phyloP scores from a whole-genome alignment of 371 early-diverging fungal species.

The Cokeromyces recurvatus region DNA sequence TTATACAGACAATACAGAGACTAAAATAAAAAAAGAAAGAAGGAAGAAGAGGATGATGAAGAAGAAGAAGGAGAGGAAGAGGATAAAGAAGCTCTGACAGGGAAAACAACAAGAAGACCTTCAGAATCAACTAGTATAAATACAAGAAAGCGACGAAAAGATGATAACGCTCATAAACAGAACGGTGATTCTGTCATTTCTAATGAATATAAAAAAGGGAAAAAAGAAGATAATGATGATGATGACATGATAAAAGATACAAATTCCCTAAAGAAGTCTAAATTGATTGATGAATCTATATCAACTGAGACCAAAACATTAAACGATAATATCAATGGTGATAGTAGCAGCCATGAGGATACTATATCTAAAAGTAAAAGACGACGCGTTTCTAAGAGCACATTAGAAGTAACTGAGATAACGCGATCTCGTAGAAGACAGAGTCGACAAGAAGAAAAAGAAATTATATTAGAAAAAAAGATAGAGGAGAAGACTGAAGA shows the following conservation, averaged over 20 bases:
- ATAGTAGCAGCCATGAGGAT: neutral
- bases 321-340: neutral
- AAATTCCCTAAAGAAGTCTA: slow-evolving; percentile 20
- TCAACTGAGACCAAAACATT: neutral
- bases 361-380: neutral
- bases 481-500: neutral
- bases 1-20: too few species aligned
- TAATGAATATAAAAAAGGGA: too few species aligned
- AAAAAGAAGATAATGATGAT: neutral
- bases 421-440: slow-evolving; percentile 5
- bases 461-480: neutral
- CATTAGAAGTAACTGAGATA: neutral
- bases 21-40: too few species aligned
- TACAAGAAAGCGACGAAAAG: too few species aligned
- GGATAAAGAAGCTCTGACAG: neutral
- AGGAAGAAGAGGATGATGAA: neutral
- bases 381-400: slow-evolving; percentile 8
- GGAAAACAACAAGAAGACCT: slow-evolving; percentile 3
- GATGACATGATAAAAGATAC: slow-evolving; percentile 2
- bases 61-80: slow-evolving; percentile 1
- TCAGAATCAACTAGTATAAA: too few species aligned
- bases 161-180: too few species aligned
- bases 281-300: neutral
- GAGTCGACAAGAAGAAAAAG: slow-evolving; percentile 5
- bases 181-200: too few species aligned